A percentile compares a stretch with the other conserved stretches of the same genome.
Evolutionary conservation across 2,329 filamentous ascomycete genomes (phyloP).

Genomic region (Kalmusia sp.): DNA sequence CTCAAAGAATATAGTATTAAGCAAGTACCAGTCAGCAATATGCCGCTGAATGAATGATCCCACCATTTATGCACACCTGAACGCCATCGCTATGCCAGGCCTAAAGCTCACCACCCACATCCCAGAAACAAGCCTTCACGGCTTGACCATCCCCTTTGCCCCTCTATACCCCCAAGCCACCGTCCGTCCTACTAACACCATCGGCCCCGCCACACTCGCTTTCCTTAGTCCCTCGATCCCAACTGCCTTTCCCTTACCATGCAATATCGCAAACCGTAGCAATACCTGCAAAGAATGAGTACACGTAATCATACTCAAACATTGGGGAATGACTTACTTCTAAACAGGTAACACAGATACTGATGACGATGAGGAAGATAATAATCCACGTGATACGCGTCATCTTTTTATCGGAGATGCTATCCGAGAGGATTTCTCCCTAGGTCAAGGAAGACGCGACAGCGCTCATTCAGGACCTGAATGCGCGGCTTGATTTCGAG

Average conservation of each 20-base stretch:
- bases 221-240: conserved; percentile 6
- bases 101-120: neutral
- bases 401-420: conserved; percentile 93
- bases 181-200: conserved; percentile 11
- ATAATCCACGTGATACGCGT: conserved; percentile 97
- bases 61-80: neutral
- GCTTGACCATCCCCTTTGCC: neutral
- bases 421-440: conserved; percentile 94
- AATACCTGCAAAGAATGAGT: conserved; percentile 61
- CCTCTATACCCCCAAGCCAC: conserved; percentile 9
- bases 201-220: conserved; percentile 10
- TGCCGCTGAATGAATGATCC: too few species aligned
- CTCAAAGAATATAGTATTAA: too few species aligned
- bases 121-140: neutral
- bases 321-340: conserved; percentile 57
- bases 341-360: conserved; percentile 87
- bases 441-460: conserved; percentile 93
- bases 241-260: conserved; percentile 28
- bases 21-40: too few species aligned
- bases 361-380: conserved; percentile 89
- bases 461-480: conserved; percentile 95
- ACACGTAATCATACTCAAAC: neutral
- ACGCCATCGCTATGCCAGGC: conserved; percentile 6
- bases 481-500: conserved; percentile 96
- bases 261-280: conserved; percentile 69